Evolutionary conservation across 768 basidiomycete species (phyloP), one percentile per base, ranked within the genome.

Genomic region (Boletus edulis): DNA sequence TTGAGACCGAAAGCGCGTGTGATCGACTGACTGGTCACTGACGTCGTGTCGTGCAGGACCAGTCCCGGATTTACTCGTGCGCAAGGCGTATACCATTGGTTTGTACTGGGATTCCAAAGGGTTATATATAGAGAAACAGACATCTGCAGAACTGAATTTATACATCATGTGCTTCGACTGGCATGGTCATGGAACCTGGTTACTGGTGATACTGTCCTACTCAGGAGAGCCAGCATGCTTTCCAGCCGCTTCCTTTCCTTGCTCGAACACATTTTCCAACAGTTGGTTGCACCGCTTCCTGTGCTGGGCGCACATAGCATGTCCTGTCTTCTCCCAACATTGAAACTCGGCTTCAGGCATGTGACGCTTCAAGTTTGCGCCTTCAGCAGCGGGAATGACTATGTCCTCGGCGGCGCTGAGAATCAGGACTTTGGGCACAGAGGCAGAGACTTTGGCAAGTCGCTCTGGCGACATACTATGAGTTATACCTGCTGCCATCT

Each of bases 41-140:
- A n/a, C n/a, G 43, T 39, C 55, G 39, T 55, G n/a, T 40, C 55
- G 40, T 55, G n/a, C 60, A 96, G 94, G 94, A 10, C 94, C 95
- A 14, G 78, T 93, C 49, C 78, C 86, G 3, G 95, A 97, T 72
- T 67, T 86, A 12, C 76, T 97, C 20, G 79, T 86, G 42, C 82
- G 93, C 46, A 82, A 83, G 66, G 93, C 89, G 17, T 98, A 97
- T 64, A 85, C 88, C n/a, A n/a, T n/a, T n/a, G n/a, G n/a, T n/a
- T n/a, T n/a, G n/a, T n/a, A n/a, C n/a, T n/a, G n/a, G n/a, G n/a
- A n/a, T n/a, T n/a, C n/a, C n/a, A n/a, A n/a, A n/a, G n/a, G n/a
- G n/a, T n/a, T n/a, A n/a, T n/a, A n/a, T n/a, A n/a, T n/a, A n/a
- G n/a, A n/a, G n/a, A n/a, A n/a, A n/a, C n/a, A n/a, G n/a, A n/a